Percentiles rank a stretch among this genome's conserved stretches.
Evolutionary conservation across 768 basidiomycete genomes (phyloP).

Genomic region (Pleurotus tuber-regium): DNA sequence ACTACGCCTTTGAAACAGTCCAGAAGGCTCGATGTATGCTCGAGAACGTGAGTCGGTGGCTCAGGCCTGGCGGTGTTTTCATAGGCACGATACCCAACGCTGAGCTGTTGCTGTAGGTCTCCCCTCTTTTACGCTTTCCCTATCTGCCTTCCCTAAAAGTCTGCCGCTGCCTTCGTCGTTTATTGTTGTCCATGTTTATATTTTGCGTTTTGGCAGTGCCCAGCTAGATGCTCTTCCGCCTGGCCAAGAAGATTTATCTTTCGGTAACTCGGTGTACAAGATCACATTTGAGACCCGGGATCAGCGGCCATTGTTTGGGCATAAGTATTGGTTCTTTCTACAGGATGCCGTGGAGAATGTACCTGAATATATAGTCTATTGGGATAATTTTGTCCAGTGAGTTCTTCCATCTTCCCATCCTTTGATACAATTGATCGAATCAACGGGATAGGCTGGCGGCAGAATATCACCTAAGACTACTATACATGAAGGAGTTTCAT

Average conservation of each 20-base stretch:
- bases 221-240: constrained; percentile 69
- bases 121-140: too few relatives aligned
- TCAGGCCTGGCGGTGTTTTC: constrained; percentile 86
- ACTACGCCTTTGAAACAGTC: constrained; percentile 95
- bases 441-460: constrained; percentile 66
- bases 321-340: constrained; percentile 92
- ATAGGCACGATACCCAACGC: constrained; percentile 97
- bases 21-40: constrained; percentile 90
- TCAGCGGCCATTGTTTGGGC: constrained; percentile 70
- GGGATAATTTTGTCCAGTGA: constrained; percentile 88
- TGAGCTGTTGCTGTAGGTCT: constrained; percentile 73
- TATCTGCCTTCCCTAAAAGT: too few relatives aligned
- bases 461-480: constrained; percentile 70
- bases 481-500: constrained; percentile 90
- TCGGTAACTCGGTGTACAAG: constrained; percentile 89
- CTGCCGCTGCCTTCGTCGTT: constrained; percentile 3
- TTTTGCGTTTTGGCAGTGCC: constrained; percentile 40
- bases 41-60: constrained; percentile 77
- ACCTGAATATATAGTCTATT: constrained; percentile 95
- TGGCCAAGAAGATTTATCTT: constrained; percentile 67
- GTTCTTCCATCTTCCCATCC: constrained; percentile 20
- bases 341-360: constrained; percentile 96
- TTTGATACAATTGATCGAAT: not conserved
- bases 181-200: constrained; percentile 5
- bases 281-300: constrained; percentile 80